These are phyloP conservation scores for Fusarium sp. DNA, from an alignment of 2,329 filamentous ascomycete genomes.

Conservation along the genomic window DNA sequence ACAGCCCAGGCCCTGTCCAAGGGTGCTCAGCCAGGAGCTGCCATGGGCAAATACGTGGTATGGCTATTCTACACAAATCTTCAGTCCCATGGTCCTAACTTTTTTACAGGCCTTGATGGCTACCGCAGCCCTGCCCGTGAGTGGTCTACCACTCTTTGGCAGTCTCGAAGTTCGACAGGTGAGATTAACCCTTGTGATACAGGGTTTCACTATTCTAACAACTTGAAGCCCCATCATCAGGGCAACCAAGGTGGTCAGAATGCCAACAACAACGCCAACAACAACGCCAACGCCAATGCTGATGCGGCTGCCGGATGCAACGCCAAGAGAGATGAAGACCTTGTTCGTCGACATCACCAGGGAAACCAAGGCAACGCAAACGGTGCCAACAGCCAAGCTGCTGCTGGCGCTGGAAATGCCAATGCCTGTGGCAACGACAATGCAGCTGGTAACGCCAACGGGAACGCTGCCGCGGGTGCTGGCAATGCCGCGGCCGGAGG, in stretches of 20 bases:
- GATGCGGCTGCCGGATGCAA: not conserved
- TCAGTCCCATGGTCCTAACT: not conserved
- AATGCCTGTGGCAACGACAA: not conserved
- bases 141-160: conserved; percentile 15
- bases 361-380: not conserved
- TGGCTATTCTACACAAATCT: not conserved
- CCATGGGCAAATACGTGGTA: conserved; percentile 17
- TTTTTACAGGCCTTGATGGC: conserved; percentile 13
- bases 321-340: not conserved
- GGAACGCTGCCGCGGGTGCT: not conserved
- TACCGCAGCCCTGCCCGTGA: conserved; percentile 16
- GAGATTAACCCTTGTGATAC: rapidly evolving
- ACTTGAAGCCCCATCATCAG: not conserved
- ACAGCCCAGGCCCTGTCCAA: conserved; percentile 22
- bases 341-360: not conserved
- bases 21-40: not conserved
- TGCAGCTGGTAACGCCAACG: not conserved
- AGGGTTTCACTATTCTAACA: not conserved
- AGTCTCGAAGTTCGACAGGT: conserved; percentile 12
- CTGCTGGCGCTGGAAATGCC: not conserved
- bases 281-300: not conserved
- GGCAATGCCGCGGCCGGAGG: not conserved
- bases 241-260: not conserved
- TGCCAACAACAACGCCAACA: not conserved
- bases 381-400: not conserved